phyloP scores from a whole-genome alignment of 2,329 filamentous ascomycete genomes.

The Xylaria sp. region DNA sequence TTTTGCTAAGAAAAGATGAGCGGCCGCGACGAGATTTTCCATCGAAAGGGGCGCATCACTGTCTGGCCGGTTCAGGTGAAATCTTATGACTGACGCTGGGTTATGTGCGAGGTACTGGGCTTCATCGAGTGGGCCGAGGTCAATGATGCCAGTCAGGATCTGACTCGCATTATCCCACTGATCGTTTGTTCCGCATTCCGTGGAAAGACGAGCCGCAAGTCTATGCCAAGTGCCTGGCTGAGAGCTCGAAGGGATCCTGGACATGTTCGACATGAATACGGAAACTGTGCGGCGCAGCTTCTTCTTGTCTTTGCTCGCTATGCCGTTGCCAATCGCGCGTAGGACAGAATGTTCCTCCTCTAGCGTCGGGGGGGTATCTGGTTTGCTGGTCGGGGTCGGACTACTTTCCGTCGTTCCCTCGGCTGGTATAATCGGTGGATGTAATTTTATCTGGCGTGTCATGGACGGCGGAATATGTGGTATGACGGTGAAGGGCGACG shows the following conservation, averaged over 20 bases:
- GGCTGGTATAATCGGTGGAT: background rate
- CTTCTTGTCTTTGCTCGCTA: constrained; percentile 17
- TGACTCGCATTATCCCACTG: constrained; percentile 31
- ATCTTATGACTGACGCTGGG: constrained; percentile 34
- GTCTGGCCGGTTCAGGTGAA: constrained; percentile 21
- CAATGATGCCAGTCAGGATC: constrained; percentile 29
- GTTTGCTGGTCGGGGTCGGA: background rate
- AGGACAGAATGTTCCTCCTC: background rate
- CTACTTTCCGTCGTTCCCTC: background rate
- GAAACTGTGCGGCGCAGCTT: constrained; percentile 22
- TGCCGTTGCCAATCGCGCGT: background rate
- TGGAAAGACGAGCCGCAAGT: constrained; percentile 31
- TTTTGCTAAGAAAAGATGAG: constrained; percentile 32
- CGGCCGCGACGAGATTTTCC: constrained; percentile 22
- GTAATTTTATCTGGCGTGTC: background rate
- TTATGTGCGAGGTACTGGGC: constrained; percentile 34
- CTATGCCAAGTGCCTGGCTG: constrained; percentile 23
- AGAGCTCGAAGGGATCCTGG: constrained; percentile 6
- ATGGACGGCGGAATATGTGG: background rate
- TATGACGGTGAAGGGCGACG: background rate
- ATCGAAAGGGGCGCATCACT: constrained; percentile 3
- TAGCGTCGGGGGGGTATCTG: background rate
- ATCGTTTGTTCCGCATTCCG: constrained; percentile 30
- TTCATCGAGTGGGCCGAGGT: constrained; percentile 30
- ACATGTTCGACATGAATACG: constrained; percentile 17